These are phyloP conservation scores for Aquanectria penicillioides DNA, from an alignment of 2,329 filamentous ascomycete genomes.

Conservation along the genomic window DNA sequence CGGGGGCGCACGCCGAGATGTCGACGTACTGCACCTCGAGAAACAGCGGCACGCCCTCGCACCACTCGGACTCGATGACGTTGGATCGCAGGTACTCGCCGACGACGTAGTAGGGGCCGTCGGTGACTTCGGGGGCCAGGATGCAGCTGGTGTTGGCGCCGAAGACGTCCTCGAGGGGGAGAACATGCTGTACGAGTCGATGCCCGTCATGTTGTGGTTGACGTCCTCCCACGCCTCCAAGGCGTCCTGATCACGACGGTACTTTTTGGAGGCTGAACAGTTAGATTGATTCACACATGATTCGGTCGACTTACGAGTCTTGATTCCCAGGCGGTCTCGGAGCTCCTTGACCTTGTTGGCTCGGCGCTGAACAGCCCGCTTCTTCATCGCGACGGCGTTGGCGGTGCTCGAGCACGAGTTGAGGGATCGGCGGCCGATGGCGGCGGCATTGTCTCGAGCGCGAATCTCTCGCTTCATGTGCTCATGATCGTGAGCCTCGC, in stretches of 20 bases:
- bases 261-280: constrained; percentile 15
- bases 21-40: constrained; percentile 57
- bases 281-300: too few species aligned
- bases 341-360: constrained; percentile 15
- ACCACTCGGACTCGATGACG: constrained; percentile 51
- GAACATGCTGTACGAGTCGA: constrained; percentile 15
- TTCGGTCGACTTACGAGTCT: constrained; percentile 3
- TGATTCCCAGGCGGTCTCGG: constrained; percentile 11
- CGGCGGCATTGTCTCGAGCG: constrained; percentile 19
- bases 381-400: constrained; percentile 3
- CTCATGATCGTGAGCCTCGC: constrained; percentile 15
- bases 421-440: constrained; percentile 11
- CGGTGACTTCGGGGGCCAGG: constrained; percentile 19
- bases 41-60: constrained; percentile 49
- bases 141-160: constrained; percentile 24
- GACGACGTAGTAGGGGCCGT: constrained; percentile 41
- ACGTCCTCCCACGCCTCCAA: constrained; percentile 18
- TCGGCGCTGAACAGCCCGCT: constrained; percentile 15
- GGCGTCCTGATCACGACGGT: constrained; percentile 22
- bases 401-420: constrained; percentile 5
- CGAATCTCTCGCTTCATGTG: constrained; percentile 22
- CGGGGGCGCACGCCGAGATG: constrained; percentile 52
- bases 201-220: constrained; percentile 23
- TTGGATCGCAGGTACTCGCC: constrained; percentile 52
- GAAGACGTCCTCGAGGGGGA: constrained; percentile 16